Base-by-base conservation (phyloP, 1,139 yeast species). In the Pichia sp. region DNA sequence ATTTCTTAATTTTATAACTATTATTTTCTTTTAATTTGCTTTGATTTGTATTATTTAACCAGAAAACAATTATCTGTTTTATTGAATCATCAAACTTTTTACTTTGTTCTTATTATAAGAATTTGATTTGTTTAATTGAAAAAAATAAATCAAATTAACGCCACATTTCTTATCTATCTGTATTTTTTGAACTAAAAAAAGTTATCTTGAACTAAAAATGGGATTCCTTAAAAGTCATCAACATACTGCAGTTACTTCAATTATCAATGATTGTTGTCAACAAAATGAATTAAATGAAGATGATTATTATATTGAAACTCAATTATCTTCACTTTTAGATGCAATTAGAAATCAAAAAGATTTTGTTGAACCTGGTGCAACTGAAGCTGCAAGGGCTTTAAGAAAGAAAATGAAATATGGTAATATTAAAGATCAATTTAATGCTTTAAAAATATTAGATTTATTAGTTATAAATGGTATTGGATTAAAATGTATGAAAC, bases 321-420 rank as follows among this genome's bases (percentile, higher is more conserved):
- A 71, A 49, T 53, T 71, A 28, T 66, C 71, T 10, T 75, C 70
- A 46, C 61, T 76, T 37, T 51, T 74, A 36, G 77, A 74, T 42
- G 65, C 71, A 25, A 70, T 76, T 45, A 61, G 59, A 41, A 55
- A 69, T 31, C 67, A 70, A 47, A 60, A 63, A n/a, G 55, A 58
- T 37, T 39, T 38, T n/a, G 29, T 39, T 16, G 62, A 59, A 40
- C 63, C 72, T 1, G 76, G 94, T 1, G 78, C 87, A 2, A 67
- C 71, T 10, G 97, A 90, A 63, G 94, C 95, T 1, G 97, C 97
- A 0, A 71, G 97, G 42, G 95, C 96, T 1, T 69, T 92, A 33
- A 74, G 98, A 43, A 92, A 92, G 68, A 80, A 82, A 60, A 69
- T 92, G 61, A 92, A 92, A 66, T 85, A 92, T 61, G 97, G 97